Base-by-base conservation (phyloP, 352 stramenopile species). In the Phytopythium kandeliae region DNA sequence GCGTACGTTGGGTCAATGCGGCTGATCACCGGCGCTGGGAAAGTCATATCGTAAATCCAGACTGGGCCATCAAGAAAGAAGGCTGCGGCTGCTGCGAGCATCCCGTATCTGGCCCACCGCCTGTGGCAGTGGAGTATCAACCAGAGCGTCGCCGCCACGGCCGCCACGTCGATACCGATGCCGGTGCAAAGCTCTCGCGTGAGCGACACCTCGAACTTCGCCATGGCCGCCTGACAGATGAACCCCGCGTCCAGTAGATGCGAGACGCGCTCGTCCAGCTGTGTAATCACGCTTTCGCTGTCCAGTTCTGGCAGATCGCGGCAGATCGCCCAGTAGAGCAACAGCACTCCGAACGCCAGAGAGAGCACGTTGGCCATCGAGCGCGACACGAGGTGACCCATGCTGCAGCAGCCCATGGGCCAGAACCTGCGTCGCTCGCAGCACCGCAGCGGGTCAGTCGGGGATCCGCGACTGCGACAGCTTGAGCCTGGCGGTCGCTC, bases 391-490 rank as follows among this genome's bases (percentile, higher is more conserved):
- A 91, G 62, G 25, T 73, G 60, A 34, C 65, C 66, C 19, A 89
- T 45, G 16, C 78, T 89, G 42, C 57, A 43, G 55, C 79, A 89
- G 9, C 62, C 67, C 30, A 93, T 65, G 38, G 82, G 82, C 79
- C 82, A 93, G 47, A 79, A 78, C 15, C 80, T 91, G 42, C 28
- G 54, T n/a, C n/a, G n/a, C n/a, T n/a, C n/a, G n/a, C n/a, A n/a
- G n/a, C n/a, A n/a, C n/a, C n/a, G n/a, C n/a, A 24, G 28, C 28
- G 28, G 4, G 28, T 38, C 30, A 47, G 12, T 47, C 47, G 54
- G 26, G 13, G 19, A n/a, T 13, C 47, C 28, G 21, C 41, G 37
- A 28, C 9, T 8, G 0, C 4, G 15, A 10, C 44, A 3, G 22
- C 6, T 21, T 4, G 22, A 54, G 19, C 5, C 9, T 11, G n/a